These are phyloP conservation scores for Cyberlindnera subsufficiens DNA, from an alignment of 805 yeast genomes.

Conservation along the genomic window DNA sequence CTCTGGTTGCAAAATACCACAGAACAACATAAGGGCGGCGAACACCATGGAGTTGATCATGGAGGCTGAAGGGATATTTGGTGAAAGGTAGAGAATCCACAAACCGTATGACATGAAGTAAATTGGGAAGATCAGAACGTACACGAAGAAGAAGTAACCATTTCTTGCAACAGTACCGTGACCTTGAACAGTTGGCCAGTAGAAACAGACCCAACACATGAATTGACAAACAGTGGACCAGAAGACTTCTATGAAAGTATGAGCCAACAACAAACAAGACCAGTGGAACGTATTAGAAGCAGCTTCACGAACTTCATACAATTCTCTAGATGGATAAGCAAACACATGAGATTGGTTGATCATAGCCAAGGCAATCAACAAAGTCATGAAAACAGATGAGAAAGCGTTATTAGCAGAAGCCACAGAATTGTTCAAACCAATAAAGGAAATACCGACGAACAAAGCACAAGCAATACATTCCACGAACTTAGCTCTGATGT, in stretches of 20 bases:
- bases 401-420: slow-evolving; percentile 53
- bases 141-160: slow-evolving; percentile 42
- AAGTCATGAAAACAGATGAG: slow-evolving; percentile 52
- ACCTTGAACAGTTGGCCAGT: slow-evolving; percentile 63
- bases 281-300: slow-evolving; percentile 69
- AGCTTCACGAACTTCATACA: slow-evolving; percentile 69
- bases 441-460: slow-evolving; percentile 71
- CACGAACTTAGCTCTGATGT: slow-evolving; percentile 52
- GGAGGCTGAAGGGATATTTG: slow-evolving; percentile 27
- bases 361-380: slow-evolving; percentile 45
- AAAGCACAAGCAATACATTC: slow-evolving; percentile 49
- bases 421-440: slow-evolving; percentile 51
- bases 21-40: slow-evolving; percentile 57
- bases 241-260: slow-evolving; percentile 60
- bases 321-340: slow-evolving; percentile 47
- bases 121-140: slow-evolving; percentile 38
- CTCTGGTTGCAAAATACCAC: slow-evolving; percentile 51
- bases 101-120: too few relatives aligned
- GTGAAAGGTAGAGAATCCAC: too few relatives aligned
- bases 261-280: slow-evolving; percentile 56
- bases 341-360: slow-evolving; percentile 44
- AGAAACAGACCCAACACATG: slow-evolving; percentile 52
- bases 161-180: slow-evolving; percentile 4
- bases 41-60: slow-evolving; percentile 3
- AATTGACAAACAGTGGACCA: slow-evolving; percentile 60